phyloP scores from a whole-genome alignment of 1,284 basidiomycete species.

The Cystobasidium pallidum region DNA sequence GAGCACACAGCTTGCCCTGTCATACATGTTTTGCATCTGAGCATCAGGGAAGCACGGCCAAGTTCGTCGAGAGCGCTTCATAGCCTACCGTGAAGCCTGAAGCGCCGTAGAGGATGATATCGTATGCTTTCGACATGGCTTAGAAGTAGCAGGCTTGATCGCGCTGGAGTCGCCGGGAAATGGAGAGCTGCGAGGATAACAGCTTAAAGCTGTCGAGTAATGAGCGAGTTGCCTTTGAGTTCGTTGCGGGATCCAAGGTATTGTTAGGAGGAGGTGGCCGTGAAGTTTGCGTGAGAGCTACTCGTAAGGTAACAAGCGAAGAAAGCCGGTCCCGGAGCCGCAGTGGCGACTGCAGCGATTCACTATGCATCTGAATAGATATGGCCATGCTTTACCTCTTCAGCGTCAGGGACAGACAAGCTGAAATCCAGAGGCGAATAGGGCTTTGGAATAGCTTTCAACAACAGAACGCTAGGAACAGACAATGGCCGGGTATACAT shows the following conservation, averaged over 20 bases:
- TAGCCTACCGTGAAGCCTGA: constrained; percentile 48
- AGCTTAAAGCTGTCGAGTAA: too few relatives aligned
- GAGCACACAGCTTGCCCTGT: constrained; percentile 47
- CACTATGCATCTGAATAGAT: not conserved
- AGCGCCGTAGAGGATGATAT: constrained; percentile 50
- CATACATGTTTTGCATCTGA: too few relatives aligned
- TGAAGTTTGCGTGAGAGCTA: too few relatives aligned
- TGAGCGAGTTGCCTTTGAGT: too few relatives aligned
- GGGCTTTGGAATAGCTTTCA: not conserved
- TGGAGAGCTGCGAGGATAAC: too few relatives aligned
- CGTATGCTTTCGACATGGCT: constrained; percentile 34
- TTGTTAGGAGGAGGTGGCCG: too few relatives aligned
- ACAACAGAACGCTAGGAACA: constrained; percentile 2
- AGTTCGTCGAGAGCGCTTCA: not conserved
- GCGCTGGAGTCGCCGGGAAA: not conserved
- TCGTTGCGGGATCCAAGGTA: too few relatives aligned
- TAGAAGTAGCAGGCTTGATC: not conserved
- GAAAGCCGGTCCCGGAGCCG: too few relatives aligned
- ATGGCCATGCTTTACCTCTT: too few relatives aligned
- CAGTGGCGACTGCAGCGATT: not conserved
- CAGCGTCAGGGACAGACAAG: not conserved
- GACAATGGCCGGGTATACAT: not conserved
- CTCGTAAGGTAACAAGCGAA: too few relatives aligned
- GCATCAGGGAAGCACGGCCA: not conserved
- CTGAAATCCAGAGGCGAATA: not conserved